Conservation (phyloP, 129 eudicot species). For the Flaveria trinervia region DNA sequence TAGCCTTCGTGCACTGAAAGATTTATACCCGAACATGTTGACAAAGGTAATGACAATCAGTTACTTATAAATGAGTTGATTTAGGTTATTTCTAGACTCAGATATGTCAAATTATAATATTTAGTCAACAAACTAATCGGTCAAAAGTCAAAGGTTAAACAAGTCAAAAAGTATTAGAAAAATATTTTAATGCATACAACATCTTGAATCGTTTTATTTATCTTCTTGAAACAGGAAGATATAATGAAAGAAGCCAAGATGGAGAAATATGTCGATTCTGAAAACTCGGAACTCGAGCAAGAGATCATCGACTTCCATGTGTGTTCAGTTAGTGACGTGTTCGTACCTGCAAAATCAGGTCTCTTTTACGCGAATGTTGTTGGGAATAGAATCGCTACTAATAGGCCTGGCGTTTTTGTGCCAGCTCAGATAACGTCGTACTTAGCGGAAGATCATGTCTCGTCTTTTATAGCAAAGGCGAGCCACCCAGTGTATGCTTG, state of each 20-base stretch:
- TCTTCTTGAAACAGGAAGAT: constrained; percentile 42
- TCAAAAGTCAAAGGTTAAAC: background rate
- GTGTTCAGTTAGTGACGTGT: constrained; percentile 57
- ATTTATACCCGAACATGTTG: constrained; percentile 46
- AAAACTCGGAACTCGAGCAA: constrained; percentile 28
- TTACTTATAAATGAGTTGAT: background rate
- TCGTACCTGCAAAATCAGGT: constrained; percentile 54
- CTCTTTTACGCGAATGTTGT: constrained; percentile 61
- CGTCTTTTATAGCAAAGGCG: constrained; percentile 54
- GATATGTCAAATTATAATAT: too few species aligned
- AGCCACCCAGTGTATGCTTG: constrained; percentile 63
- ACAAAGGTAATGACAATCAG: constrained; percentile 53
- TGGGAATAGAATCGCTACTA: constrained; percentile 55
- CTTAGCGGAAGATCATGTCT: constrained; percentile 42
- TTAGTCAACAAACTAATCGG: background rate
- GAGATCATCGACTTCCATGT: constrained; percentile 58
- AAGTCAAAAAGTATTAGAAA: too few species aligned
- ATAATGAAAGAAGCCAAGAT: constrained; percentile 46
- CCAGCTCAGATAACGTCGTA: constrained; percentile 47
- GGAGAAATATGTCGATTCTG: constrained; percentile 21
- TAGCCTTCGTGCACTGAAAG: constrained; percentile 43
- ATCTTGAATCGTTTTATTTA: background rate
- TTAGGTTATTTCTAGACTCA: too few species aligned
- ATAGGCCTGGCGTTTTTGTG: constrained; percentile 49
- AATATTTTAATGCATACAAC: background rate